Conservation (phyloP, 305 asterid species). For the Fraxinus greggii region DNA sequence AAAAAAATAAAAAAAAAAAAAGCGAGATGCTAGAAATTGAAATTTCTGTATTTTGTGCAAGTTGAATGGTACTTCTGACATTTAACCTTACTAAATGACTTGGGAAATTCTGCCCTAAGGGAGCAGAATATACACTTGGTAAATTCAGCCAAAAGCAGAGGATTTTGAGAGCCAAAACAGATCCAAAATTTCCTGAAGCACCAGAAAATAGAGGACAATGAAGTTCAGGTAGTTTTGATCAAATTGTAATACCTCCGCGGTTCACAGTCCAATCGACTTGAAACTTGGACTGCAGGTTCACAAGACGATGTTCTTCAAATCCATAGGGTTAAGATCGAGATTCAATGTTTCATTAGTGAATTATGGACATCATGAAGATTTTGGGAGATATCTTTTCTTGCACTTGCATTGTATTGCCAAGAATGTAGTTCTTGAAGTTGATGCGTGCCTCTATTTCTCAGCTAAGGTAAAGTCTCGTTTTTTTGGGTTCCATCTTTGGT, state of each 20-base stretch:
- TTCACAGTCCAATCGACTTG: not conserved
- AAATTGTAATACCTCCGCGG: not conserved
- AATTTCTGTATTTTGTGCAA: not conserved
- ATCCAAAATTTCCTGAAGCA: not conserved
- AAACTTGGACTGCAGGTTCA: not conserved
- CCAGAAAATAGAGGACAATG: not conserved
- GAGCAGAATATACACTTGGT: not conserved
- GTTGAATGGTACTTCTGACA: not conserved
- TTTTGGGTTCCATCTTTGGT: not conserved
- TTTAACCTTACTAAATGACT: not conserved
- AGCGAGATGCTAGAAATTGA: not conserved
- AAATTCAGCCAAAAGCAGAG: not conserved
- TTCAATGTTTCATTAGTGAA: not conserved
- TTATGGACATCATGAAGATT: not conserved
- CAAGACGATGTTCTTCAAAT: not conserved
- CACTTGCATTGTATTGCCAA: not conserved
- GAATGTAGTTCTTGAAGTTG: not conserved
- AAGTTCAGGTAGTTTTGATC: not conserved
- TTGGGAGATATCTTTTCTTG: not conserved
- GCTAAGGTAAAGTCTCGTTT: not conserved
- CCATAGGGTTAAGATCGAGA: not conserved
- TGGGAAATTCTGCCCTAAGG: not conserved
- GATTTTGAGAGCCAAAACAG: not conserved
- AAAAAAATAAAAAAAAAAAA: not conserved
- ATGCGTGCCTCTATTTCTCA: not conserved